Percentiles rank a stretch among this genome's conserved stretches.
Evolutionary conservation across 2,329 filamentous ascomycete species (phyloP).

Genomic region (Stagonosporopsis rhizophila): DNA sequence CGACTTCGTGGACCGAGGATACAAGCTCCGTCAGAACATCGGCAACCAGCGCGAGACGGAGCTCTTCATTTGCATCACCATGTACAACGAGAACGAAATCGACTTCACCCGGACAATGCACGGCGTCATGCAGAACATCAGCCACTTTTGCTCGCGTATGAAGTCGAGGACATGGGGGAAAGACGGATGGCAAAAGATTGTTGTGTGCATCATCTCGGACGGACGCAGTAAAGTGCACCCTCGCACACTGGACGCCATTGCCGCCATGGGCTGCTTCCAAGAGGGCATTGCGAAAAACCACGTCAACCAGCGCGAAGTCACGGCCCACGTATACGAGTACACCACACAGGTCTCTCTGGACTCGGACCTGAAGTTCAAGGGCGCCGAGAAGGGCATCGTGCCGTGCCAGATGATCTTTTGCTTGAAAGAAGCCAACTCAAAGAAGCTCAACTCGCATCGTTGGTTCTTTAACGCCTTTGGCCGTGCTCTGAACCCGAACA

Average conservation of each 20-base stretch:
- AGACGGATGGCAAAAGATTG: conserved; percentile 98
- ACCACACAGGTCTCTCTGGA: conserved; percentile 97
- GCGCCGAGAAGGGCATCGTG: conserved; percentile 97
- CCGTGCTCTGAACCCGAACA: conserved; percentile 88
- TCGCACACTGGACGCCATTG: conserved; percentile 88
- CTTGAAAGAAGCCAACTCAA: conserved; percentile 95
- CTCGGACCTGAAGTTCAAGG: conserved; percentile 96
- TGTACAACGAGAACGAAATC: conserved; percentile 99
- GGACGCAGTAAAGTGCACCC: conserved; percentile 93
- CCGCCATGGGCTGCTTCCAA: conserved; percentile 97
- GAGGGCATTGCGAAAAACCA: conserved; percentile 98
- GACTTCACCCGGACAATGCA: conserved; percentile 98
- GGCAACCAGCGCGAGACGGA: conserved; percentile 90
- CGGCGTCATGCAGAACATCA: conserved; percentile 97
- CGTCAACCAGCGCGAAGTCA: conserved; percentile 94
- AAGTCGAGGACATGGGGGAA: conserved; percentile 97
- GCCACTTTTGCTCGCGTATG: conserved; percentile 90
- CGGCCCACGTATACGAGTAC: conserved; percentile 98
- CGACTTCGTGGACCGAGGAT: conserved; percentile 86
- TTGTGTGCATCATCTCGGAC: conserved; percentile 95
- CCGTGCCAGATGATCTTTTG: conserved; percentile 99
- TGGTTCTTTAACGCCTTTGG: conserved; percentile 99
- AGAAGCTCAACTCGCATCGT: conserved; percentile 97
- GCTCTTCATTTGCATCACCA: conserved; percentile 94
- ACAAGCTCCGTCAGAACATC: conserved; percentile 91